Base-by-base conservation (phyloP, 1,139 yeast genomes). In the Magnusiomyces ingens region DNA sequence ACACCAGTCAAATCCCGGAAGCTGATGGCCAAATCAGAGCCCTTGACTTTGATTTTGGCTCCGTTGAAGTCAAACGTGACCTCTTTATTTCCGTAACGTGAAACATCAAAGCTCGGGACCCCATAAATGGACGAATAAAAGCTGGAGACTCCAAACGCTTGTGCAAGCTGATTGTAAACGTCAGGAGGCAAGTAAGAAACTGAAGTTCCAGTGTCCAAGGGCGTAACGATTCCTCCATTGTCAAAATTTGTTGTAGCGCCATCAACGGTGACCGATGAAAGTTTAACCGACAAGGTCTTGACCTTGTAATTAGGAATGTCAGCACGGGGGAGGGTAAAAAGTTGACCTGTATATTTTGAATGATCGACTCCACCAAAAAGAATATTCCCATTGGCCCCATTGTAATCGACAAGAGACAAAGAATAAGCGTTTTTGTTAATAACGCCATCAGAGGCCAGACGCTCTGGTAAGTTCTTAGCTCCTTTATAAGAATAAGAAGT, bases 301-400 rank as follows among this genome's bases (percentile, higher is more conserved):
- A 44, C 10, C 3, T 17, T 18, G 6, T 35, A 5, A 21, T 44
- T 18, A 17, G 36, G 47, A 36, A 44, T 15, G 15, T 50, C 41
- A 17, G 55, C 57, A 32, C 63, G 38, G n/a, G 69, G 68, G 10
- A 67, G 60, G 2, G 64, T 60, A 52, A 57, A 59, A 13, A 80
- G 71, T 6, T 69, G 61, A 0, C 85, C 85, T 0, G 68, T 50
- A 62, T 74, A 79, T 63, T 78, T 79, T 40, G 77, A 71, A 49
- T 71, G 69, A 65, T 82, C 86, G 12, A 80, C 70, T 3, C 82
- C 86, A 8, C 86, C 86, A 64, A 82, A 79, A 50, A 81, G 66
- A 26, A 82, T 60, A 18, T 71, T 63, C 1, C 86, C 86, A 1
- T 69, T 55, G n/a, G 65, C 58, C 1, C 77, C 65, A n/a, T 67